Evolutionary conservation across 2,329 filamentous ascomycete species (phyloP).

Genomic region (Aureobasidium lini): DNA sequence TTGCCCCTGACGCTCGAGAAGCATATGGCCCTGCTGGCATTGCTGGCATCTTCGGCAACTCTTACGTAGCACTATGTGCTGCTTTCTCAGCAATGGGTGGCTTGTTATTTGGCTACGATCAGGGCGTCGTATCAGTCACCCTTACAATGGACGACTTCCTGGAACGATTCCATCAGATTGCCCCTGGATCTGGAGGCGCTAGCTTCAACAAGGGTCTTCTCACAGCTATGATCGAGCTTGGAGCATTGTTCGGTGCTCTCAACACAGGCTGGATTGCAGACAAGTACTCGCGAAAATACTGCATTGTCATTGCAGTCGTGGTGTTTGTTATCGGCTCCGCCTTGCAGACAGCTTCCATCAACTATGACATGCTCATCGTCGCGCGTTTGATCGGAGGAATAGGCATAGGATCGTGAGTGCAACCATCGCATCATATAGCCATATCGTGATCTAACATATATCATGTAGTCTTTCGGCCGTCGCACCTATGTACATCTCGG

Average conservation of each 20-base stretch:
- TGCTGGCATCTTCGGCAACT: conserved; percentile 39
- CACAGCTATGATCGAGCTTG: conserved; percentile 50
- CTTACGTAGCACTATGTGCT: conserved; percentile 46
- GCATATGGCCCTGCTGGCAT: conserved; percentile 29
- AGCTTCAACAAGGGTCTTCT: conserved; percentile 40
- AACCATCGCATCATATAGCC: not conserved
- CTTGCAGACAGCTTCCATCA: conserved; percentile 44
- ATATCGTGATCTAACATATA: not conserved
- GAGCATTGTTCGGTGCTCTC: conserved; percentile 39
- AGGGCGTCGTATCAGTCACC: conserved; percentile 32
- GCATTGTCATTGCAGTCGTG: conserved; percentile 44
- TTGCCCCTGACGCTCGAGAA: conserved; percentile 18
- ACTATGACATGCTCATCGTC: conserved; percentile 45
- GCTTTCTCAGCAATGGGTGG: conserved; percentile 34
- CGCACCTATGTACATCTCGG: conserved; percentile 40
- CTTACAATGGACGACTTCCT: conserved; percentile 48
- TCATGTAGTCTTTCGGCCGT: conserved; percentile 33
- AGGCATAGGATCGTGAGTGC: conserved; percentile 42
- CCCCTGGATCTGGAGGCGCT: conserved; percentile 33
- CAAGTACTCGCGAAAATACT: conserved; percentile 45
- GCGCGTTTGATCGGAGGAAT: conserved; percentile 45
- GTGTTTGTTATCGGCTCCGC: conserved; percentile 46
- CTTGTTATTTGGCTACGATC: not conserved
- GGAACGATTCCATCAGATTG: conserved; percentile 31
- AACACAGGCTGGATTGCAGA: conserved; percentile 46